Conservation (phyloP, 2,329 filamentous ascomycete species). For the Monascus ruber region DNA sequence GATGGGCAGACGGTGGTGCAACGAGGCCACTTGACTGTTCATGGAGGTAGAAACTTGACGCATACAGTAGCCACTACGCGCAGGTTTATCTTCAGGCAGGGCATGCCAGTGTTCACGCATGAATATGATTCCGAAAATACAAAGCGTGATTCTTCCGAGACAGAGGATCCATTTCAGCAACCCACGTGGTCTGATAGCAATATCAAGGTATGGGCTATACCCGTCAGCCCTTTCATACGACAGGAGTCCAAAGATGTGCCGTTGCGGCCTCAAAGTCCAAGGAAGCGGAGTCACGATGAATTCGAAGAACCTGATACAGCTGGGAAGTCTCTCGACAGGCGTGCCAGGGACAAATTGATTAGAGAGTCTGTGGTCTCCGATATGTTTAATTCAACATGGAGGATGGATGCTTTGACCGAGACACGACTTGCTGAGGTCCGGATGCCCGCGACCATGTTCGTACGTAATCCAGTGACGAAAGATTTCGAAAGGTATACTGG, state of each 20-base stretch:
- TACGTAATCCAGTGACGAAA: constrained; percentile 50
- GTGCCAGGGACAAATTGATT: constrained; percentile 36
- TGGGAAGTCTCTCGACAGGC: constrained; percentile 8
- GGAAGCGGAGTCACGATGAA: constrained; percentile 42
- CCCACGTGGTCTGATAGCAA: constrained; percentile 67
- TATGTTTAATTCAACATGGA: constrained; percentile 74
- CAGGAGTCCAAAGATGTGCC: constrained; percentile 15
- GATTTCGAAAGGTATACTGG: constrained; percentile 60
- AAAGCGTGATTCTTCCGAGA: constrained; percentile 10
- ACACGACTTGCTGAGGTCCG: constrained; percentile 55
- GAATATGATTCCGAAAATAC: constrained; percentile 47
- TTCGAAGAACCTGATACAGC: constrained; percentile 21
- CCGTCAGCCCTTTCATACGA: constrained; percentile 31
- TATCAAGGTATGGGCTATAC: constrained; percentile 76
- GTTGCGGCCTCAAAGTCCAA: constrained; percentile 18
- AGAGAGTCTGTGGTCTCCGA: constrained; percentile 54
- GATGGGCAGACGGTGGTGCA: constrained; percentile 11
- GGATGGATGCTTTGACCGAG: constrained; percentile 56
- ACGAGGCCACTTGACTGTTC: constrained; percentile 47
- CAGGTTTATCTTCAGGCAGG: constrained; percentile 75
- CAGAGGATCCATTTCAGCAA: constrained; percentile 21
- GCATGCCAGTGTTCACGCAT: constrained; percentile 58
- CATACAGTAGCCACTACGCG: constrained; percentile 74
- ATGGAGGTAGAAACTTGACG: constrained; percentile 69
- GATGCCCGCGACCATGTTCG: constrained; percentile 59